phyloP scores from a whole-genome alignment of 192 early-diverging fungal genomes.

The Backusella tarrabulga region DNA sequence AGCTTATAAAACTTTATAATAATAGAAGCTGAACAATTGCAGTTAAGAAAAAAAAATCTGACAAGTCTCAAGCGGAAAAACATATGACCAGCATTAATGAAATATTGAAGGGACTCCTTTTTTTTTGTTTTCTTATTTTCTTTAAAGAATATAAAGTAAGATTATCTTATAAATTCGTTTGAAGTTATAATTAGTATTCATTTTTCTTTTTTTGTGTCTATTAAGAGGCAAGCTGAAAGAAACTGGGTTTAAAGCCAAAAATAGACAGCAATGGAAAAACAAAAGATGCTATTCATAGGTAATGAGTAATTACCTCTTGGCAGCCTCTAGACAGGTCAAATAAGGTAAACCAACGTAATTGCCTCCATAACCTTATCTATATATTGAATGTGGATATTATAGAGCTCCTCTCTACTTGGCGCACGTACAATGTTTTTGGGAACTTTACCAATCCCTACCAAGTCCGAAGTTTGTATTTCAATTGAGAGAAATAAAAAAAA shows the following conservation, averaged over 20 bases:
- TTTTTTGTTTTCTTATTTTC: neutral
- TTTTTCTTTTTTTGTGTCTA: neutral
- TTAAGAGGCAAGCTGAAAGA: neutral
- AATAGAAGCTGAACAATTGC: neutral
- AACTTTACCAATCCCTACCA: neutral
- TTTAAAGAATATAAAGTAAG: neutral
- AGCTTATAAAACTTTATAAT: neutral
- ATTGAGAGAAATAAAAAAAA: neutral
- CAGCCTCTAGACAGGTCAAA: neutral
- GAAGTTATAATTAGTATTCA: neutral
- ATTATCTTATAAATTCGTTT: neutral
- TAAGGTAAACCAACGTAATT: neutral
- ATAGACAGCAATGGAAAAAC: neutral
- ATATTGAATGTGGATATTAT: neutral
- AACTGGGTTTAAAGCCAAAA: neutral
- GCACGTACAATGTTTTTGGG: neutral
- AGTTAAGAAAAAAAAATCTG: neutral
- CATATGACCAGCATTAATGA: neutral
- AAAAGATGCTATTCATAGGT: neutral
- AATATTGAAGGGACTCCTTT: neutral
- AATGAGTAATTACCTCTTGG: neutral
- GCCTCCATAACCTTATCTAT: neutral
- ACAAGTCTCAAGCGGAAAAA: neutral
- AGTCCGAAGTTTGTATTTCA: neutral
- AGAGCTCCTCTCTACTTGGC: neutral